Evolutionary conservation across 768 basidiomycete genomes (phyloP).

Genomic region (Agaricus blazei): DNA sequence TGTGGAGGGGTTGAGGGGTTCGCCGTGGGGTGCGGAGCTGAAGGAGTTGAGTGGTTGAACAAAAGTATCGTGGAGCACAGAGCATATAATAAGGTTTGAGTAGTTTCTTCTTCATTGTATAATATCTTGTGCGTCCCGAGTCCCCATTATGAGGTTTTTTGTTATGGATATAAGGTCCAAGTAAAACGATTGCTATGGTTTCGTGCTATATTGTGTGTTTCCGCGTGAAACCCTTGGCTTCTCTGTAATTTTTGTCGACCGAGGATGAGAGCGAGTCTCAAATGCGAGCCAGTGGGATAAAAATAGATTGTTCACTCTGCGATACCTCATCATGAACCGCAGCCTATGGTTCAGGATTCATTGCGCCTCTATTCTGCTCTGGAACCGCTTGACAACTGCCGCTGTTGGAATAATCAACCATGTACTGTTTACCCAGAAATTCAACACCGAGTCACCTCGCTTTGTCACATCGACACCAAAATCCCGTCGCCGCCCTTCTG

Average conservation of each 20-base stretch:
- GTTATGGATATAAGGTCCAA: too few relatives aligned
- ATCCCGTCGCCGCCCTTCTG: not conserved
- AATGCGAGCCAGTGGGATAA: not conserved
- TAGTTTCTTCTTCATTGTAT: not conserved
- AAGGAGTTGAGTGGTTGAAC: conserved; percentile 42
- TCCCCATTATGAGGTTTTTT: too few relatives aligned
- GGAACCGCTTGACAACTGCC: not conserved
- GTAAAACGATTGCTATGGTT: too few relatives aligned
- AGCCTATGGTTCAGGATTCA: not conserved
- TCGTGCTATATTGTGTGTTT: too few relatives aligned
- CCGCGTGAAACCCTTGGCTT: too few relatives aligned
- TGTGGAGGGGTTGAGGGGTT: conserved; percentile 65
- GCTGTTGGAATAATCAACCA: not conserved
- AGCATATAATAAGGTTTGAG: not conserved
- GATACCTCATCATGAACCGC: not conserved
- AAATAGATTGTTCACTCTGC: not conserved
- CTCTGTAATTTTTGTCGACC: too few relatives aligned
- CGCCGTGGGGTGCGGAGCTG: conserved; percentile 67
- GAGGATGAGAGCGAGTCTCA: too few relatives aligned
- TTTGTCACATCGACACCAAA: not conserved
- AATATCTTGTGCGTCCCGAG: not conserved
- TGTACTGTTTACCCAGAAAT: not conserved
- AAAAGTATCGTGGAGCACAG: not conserved
- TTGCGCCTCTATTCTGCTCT: not conserved
- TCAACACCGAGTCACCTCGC: not conserved